phyloP scores from a whole-genome alignment of 176 grass and related monocot genomes.

The Elymus sibiricus region DNA sequence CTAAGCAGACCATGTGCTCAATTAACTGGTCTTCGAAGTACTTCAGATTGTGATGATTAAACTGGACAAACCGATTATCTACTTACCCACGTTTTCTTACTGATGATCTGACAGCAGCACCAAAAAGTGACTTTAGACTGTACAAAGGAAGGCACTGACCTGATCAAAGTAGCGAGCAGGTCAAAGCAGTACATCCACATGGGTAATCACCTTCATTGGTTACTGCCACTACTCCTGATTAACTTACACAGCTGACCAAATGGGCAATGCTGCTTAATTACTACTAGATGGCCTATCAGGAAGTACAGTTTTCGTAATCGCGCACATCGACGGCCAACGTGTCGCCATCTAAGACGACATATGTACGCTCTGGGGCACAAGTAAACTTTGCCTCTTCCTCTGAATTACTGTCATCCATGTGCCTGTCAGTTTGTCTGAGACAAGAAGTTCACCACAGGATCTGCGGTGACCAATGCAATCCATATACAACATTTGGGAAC shows the following conservation, averaged over 20 bases:
- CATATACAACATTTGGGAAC: not conserved
- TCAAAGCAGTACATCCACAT: slow-evolving; percentile 18
- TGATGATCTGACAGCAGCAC: not conserved
- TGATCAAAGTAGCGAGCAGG: not conserved
- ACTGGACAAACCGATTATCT: not conserved
- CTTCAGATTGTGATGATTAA: too few relatives aligned
- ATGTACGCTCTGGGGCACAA: not conserved
- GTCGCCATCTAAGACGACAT: not conserved
- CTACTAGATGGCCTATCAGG: not conserved
- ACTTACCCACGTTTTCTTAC: not conserved
- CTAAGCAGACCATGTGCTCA: not conserved
- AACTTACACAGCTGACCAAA: slow-evolving; percentile 4
- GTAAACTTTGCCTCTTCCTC: not conserved
- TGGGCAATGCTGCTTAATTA: not conserved
- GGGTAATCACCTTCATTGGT: not conserved
- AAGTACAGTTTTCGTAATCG: not conserved
- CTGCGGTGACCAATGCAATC: slow-evolving; percentile 12
- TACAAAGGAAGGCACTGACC: not conserved
- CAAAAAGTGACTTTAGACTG: not conserved
- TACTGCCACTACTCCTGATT: not conserved
- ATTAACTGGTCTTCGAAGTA: not conserved
- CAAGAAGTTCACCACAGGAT: slow-evolving; percentile 15
- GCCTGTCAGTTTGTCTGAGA: slow-evolving; percentile 13
- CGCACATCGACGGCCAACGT: not conserved
- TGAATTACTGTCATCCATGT: not conserved